Evolutionary conservation across 805 yeast species (phyloP).

Genomic region (Brettanomyces naardenensis): DNA sequence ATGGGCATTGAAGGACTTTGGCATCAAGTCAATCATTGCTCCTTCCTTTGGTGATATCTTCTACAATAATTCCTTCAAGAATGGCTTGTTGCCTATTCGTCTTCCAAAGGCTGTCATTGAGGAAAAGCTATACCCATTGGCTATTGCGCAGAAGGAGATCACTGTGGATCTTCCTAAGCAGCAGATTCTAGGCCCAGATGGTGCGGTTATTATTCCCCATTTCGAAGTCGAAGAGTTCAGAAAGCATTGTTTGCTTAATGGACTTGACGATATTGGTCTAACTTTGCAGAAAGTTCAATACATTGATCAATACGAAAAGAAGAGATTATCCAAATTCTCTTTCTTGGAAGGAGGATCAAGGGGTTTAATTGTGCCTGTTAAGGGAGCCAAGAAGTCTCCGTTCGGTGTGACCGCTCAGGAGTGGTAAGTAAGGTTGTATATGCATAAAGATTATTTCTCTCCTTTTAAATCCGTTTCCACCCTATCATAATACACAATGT

Average conservation of each 20-base stretch:
- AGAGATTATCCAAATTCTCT: conserved; percentile 73
- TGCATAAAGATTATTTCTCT: neutral
- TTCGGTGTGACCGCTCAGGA: conserved; percentile 67
- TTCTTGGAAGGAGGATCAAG: conserved; percentile 88
- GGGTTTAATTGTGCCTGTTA: conserved; percentile 47
- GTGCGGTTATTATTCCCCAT: conserved; percentile 68
- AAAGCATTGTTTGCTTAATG: conserved; percentile 90
- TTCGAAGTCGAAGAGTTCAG: conserved; percentile 89
- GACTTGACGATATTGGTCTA: conserved; percentile 94
- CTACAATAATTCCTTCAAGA: conserved; percentile 94
- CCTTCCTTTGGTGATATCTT: conserved; percentile 98
- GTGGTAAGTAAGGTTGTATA: conserved; percentile 40
- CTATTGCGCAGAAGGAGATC: conserved; percentile 61
- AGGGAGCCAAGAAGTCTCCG: conserved; percentile 59
- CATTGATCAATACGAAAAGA: conserved; percentile 66
- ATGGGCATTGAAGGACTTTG: conserved; percentile 98
- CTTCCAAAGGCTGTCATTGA: conserved; percentile 70
- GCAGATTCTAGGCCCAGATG: conserved; percentile 58
- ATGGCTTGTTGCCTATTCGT: conserved; percentile 90
- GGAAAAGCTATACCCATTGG: conserved; percentile 71
- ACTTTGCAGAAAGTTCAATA: conserved; percentile 82
- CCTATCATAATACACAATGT: neutral
- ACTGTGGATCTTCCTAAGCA: conserved; percentile 85
- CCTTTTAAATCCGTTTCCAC: neutral
- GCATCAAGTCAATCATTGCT: conserved; percentile 91